Conservation (phyloP, 768 basidiomycete genomes). For the Tremella fuciformis region DNA sequence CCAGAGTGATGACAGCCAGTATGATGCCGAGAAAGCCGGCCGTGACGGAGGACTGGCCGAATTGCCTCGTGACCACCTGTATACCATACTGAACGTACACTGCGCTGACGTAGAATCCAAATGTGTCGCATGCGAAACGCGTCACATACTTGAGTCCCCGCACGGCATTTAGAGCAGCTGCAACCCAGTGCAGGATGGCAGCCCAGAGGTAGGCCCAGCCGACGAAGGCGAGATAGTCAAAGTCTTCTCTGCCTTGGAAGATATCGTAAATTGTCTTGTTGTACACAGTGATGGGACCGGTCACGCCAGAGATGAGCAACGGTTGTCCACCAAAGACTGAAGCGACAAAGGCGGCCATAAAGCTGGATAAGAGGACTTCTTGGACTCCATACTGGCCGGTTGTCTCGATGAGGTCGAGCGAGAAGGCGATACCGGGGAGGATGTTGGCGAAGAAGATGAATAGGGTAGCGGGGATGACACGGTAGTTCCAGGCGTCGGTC, state of each 20-base stretch:
- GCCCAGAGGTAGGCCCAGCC: constrained; percentile 93
- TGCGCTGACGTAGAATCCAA: constrained; percentile 89
- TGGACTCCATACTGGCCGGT: constrained; percentile 84
- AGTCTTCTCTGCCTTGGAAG: constrained; percentile 54
- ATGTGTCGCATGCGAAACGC: constrained; percentile 84
- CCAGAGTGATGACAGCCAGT: constrained; percentile 73
- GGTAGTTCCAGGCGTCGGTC: constrained; percentile 87
- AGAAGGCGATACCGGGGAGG: constrained; percentile 88
- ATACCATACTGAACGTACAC: constrained; percentile 72
- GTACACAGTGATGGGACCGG: constrained; percentile 87
- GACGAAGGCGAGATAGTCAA: constrained; percentile 77
- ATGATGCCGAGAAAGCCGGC: constrained; percentile 47
- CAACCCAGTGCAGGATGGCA: constrained; percentile 73
- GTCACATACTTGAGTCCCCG: constrained; percentile 84
- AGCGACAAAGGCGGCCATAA: constrained; percentile 85
- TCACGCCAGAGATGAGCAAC: constrained; percentile 86
- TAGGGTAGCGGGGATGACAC: constrained; percentile 80
- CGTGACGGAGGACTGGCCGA: constrained; percentile 52
- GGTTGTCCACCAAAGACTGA: constrained; percentile 87
- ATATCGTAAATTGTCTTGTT: constrained; percentile 87
- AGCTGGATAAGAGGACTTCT: constrained; percentile 66
- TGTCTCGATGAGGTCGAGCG: constrained; percentile 85
- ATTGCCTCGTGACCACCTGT: constrained; percentile 75
- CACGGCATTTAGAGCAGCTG: constrained; percentile 69
- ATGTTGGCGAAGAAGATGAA: constrained; percentile 54